These are phyloP conservation scores for Mediolabrus comicus DNA, from an alignment of 108 stramenopile species.

Conservation along the genomic window DNA sequence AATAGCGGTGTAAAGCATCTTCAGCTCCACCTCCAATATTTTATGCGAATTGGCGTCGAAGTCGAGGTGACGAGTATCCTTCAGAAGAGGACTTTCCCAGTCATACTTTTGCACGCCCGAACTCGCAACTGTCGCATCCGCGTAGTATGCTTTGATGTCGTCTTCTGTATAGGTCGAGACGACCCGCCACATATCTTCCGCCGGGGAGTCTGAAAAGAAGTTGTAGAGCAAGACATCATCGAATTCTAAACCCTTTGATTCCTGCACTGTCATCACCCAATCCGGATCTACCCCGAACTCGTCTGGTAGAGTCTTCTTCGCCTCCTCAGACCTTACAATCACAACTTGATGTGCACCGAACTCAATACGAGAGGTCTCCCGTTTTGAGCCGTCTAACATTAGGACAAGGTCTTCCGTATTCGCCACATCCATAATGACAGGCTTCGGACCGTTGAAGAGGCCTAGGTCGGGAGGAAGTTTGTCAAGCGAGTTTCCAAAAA, in stretches of 20 bases:
- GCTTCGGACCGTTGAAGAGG: conserved; percentile 35
- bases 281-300: conserved; percentile 41
- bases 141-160: conserved; percentile 30
- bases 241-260: conserved; percentile 41
- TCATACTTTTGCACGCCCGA: conserved; percentile 33
- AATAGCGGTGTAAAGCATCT: conserved; percentile 48
- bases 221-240: conserved; percentile 49
- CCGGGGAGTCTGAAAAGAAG: conserved; percentile 42
- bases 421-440: conserved; percentile 28
- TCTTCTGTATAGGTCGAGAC: conserved; percentile 28
- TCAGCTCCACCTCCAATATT: conserved; percentile 44
- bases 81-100: conserved; percentile 23
- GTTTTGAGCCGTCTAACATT: conserved; percentile 47
- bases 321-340: conserved; percentile 45
- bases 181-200: conserved; percentile 30
- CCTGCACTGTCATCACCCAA: conserved; percentile 49
- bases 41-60: conserved; percentile 31
- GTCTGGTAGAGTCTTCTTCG: conserved; percentile 38
- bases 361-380: conserved; percentile 43
- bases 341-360: conserved; percentile 56
- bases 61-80: conserved; percentile 26
- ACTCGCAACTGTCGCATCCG: neutral
- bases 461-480: conserved; percentile 40
- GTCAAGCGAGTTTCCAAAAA: conserved; percentile 32
- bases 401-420: conserved; percentile 34